Percentiles rank a stretch among this genome's conserved stretches.
These are phyloP conservation scores for Dactylorhiza incarnata DNA, from an alignment of 106 monocot species.

Conservation along the genomic window DNA sequence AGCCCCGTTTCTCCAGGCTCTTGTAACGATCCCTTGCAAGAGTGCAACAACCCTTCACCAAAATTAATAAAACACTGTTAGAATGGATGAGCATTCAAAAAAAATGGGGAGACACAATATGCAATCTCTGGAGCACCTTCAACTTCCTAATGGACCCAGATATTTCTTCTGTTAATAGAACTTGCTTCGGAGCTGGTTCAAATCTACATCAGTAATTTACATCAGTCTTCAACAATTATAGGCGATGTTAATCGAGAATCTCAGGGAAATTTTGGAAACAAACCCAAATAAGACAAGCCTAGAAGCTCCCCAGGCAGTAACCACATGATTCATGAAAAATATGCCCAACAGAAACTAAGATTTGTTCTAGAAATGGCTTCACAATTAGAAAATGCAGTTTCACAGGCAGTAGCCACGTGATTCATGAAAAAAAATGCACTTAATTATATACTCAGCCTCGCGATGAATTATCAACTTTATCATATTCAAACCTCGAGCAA, in stretches of 20 bases:
- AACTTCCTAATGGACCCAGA: conserved; percentile 92
- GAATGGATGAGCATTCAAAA: neutral
- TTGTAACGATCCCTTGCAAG: conserved; percentile 58
- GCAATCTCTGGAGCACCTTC: conserved; percentile 32
- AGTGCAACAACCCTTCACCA: conserved; percentile 46
- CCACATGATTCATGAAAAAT: no score
- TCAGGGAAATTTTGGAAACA: neutral
- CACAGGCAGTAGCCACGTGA: no score
- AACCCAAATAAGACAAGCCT: no score
- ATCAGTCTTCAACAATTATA: neutral
- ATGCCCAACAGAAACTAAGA: no score
- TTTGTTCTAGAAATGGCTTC: no score
- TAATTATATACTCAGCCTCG: no score
- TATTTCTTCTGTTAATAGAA: conserved; percentile 89
- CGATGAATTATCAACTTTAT: no score
- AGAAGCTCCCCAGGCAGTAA: no score
- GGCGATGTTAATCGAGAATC: neutral
- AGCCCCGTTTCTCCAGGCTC: conserved; percentile 61
- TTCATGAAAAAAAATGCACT: no score
- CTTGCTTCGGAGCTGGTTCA: conserved; percentile 80
- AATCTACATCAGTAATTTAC: conserved; percentile 35
- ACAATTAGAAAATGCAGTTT: no score
- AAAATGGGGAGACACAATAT: neutral
- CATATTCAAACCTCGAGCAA: no score
- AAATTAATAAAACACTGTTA: neutral